Base-by-base conservation (phyloP, 257 asterid species). In the Scutellaria barbata region DNA sequence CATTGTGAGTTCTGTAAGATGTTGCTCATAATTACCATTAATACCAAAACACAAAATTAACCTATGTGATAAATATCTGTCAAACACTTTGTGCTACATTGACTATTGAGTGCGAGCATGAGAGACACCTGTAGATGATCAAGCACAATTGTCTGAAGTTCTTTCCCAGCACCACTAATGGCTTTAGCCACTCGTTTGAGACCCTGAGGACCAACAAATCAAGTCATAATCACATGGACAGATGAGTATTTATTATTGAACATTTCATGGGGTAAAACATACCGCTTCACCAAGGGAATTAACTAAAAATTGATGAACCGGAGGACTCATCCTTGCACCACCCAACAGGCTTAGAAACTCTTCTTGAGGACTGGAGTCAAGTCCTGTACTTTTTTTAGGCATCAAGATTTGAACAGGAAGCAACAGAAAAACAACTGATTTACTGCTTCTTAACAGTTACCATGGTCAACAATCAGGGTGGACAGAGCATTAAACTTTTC, bases 271-370 rank as follows among this genome's bases (percentile, higher is more conserved):
- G 66, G 64, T 74, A 55, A 67, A 74, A 75, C 80, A 67, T 89
- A 92, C 99, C 79, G 92, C 92, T 90, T 94, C 99, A 78, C 99
- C 99, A 79, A 91, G 96, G 73, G 98, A 84, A 83, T 83, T 90
- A 47, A 84, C 99, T 76, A 94, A 82, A 87, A 94, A 94, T 76
- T 94, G 99, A 80, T 89, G 98, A 84, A 94, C 80, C 0, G 99
- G 85, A 5, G 99, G 99, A 82, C 99, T 94, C 62, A 95, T 92
- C 84, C 99, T 82, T 45, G 99, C 96, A 57, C 99, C 99, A 80
- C 96, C 89, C 85, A 94, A 82, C 79, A 94, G 81, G 86, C 96
- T 89, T 62, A 89, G 79, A 78, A 94, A 85, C 81, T 94, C 99
- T 80, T 94, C 99, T 79, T 85, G 93, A 66, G 99, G 93, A 73